phyloP scores from a whole-genome alignment of 2,329 filamentous ascomycete species.

The Fonsecaea multimorphosa region DNA sequence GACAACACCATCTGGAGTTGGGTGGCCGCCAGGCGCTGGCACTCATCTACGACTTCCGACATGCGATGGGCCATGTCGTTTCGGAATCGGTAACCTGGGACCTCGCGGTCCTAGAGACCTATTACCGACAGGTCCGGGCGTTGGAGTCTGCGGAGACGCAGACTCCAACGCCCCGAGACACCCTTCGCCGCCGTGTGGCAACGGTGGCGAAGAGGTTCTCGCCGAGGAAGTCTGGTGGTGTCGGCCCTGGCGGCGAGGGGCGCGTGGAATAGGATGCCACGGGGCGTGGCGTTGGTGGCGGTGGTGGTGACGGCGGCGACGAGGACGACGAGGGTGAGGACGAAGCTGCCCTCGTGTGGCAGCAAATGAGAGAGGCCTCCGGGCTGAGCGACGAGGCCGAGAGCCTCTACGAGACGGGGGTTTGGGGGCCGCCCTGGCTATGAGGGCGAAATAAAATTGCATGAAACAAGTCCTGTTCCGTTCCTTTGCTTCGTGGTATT shows the following conservation, averaged over 20 bases:
- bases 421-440: constrained; percentile 31
- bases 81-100: constrained; percentile 7
- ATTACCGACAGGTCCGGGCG: constrained; percentile 9
- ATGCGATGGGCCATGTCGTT: constrained; percentile 15
- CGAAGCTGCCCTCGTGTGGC: constrained; percentile 27
- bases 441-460: constrained; percentile 1
- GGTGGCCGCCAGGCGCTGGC: constrained; percentile 19
- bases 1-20: neutral
- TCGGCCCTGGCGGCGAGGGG: neutral
- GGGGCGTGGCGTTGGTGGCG: constrained; percentile 1
- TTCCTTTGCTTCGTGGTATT: neutral
- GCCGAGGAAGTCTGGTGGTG: constrained; percentile 13
- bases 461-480: neutral
- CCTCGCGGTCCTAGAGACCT: constrained; percentile 22
- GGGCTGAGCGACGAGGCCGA: constrained; percentile 28
- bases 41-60: constrained; percentile 23
- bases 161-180: neutral
- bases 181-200: constrained; percentile 11
- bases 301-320: neutral
- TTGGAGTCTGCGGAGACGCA: neutral
- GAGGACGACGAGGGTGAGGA: constrained; percentile 19
- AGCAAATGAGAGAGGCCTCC: constrained; percentile 25
- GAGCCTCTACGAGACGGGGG: constrained; percentile 18
- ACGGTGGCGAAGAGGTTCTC: constrained; percentile 23
- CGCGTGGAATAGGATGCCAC: constrained; percentile 7